Conservation (phyloP, 208 protist species). For the Naegleria fowleri region DNA sequence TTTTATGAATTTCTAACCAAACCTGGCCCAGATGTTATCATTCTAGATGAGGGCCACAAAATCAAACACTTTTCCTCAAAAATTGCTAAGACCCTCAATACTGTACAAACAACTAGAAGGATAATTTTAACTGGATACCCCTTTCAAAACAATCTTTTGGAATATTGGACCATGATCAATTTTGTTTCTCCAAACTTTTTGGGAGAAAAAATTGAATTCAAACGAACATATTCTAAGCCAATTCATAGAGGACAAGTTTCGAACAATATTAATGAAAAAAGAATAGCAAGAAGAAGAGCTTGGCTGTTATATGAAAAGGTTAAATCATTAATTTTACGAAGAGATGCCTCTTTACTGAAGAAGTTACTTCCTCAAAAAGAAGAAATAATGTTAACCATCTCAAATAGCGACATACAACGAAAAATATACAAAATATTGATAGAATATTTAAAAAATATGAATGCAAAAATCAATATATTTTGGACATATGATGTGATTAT, state of each 20-base stretch:
- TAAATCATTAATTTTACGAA: not conserved
- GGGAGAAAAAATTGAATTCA: not conserved
- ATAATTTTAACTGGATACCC: conserved; percentile 72
- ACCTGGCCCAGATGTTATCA: conserved; percentile 44
- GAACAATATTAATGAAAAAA: not conserved
- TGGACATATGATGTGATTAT: conserved; percentile 1
- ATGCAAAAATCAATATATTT: not conserved
- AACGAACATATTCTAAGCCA: not conserved
- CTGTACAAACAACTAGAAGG: conserved; percentile 80
- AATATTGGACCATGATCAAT: conserved; percentile 31
- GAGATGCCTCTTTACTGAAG: not conserved
- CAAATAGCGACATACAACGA: not conserved
- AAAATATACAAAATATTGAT: conserved; percentile 8
- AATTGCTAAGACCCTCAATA: conserved; percentile 83
- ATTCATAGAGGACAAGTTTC: not conserved
- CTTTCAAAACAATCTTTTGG: conserved; percentile 28
- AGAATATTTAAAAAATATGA: not conserved
- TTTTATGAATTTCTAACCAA: not conserved
- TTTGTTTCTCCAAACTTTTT: conserved; percentile 6
- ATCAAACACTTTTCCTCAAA: conserved; percentile 86
- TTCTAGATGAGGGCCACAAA: conserved; percentile 96
- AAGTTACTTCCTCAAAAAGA: not conserved
- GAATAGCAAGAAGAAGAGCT: conserved; percentile 8
- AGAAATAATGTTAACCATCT: not conserved
- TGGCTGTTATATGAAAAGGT: conserved; percentile 7